Evolutionary conservation across 2,329 filamentous ascomycete species (phyloP).

Genomic region (Penicillium janthinellum): DNA sequence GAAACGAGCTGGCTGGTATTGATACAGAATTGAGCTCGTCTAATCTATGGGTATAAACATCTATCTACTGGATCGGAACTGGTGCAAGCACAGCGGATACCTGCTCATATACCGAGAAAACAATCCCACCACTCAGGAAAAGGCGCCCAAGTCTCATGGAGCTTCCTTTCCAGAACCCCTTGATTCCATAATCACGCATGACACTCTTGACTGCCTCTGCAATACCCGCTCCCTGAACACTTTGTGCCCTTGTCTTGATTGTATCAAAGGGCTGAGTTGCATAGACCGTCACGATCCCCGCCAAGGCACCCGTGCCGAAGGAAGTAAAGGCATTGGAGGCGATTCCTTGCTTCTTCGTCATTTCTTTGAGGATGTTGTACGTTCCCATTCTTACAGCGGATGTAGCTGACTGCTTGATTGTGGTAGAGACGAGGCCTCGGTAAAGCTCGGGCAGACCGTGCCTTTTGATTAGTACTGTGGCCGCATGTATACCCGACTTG

Average conservation of each 20-base stretch:
- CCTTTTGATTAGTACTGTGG: slow-evolving; percentile 52
- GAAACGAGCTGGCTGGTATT: too few species aligned
- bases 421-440: slow-evolving; percentile 61
- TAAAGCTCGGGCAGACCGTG: slow-evolving; percentile 61
- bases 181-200: slow-evolving; percentile 58
- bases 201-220: slow-evolving; percentile 59
- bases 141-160: slow-evolving; percentile 67
- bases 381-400: slow-evolving; percentile 65
- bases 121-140: slow-evolving; percentile 66
- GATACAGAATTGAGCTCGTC: not conserved
- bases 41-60: not conserved
- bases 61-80: not conserved
- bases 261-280: slow-evolving; percentile 32
- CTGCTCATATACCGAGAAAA: slow-evolving; percentile 66
- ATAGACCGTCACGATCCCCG: slow-evolving; percentile 56
- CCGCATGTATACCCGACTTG: slow-evolving; percentile 54
- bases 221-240: slow-evolving; percentile 59
- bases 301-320: slow-evolving; percentile 63
- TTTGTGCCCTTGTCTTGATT: slow-evolving; percentile 63
- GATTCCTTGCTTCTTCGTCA: slow-evolving; percentile 51
- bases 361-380: slow-evolving; percentile 66
- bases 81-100: slow-evolving; percentile 52
- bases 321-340: slow-evolving; percentile 56
- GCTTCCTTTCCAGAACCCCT: slow-evolving; percentile 67
- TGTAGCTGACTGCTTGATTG: slow-evolving; percentile 63